phyloP scores from a whole-genome alignment of 2,329 filamentous ascomycete genomes.

The Passalora sequoiae region DNA sequence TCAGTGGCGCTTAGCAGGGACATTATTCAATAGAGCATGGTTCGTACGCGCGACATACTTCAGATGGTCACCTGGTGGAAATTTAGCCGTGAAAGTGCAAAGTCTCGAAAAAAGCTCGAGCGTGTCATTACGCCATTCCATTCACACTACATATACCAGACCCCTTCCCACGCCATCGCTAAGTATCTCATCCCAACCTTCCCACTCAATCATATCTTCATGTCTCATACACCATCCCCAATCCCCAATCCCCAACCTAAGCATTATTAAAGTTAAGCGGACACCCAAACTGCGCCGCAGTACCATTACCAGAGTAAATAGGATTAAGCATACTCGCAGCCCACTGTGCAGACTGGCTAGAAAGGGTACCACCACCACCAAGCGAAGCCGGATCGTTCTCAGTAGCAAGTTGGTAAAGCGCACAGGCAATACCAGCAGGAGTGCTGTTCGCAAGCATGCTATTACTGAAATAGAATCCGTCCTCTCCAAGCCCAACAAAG shows the following conservation, averaged over 20 bases:
- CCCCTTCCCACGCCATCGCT: no score
- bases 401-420: conserved; percentile 41
- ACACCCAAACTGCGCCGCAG: conserved; percentile 9
- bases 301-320: conserved; percentile 9
- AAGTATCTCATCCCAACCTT: no score
- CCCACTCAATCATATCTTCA: no score
- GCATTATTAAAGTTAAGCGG: conserved; percentile 9
- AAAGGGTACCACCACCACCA: conserved; percentile 10
- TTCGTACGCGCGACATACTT: no score
- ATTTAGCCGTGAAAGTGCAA: no score
- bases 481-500: conserved; percentile 33
- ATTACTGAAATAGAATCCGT: conserved; percentile 34
- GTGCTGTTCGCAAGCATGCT: conserved; percentile 34
- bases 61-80: no score
- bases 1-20: no score
- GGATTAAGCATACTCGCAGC: conserved; percentile 16
- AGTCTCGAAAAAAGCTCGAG: no score
- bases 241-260: background rate
- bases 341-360: conserved; percentile 7
- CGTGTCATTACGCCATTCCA: no score
- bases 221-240: background rate
- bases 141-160: no score
- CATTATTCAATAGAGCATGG: no score
- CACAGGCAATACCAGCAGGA: conserved; percentile 32
- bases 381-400: conserved; percentile 21